phyloP scores from a whole-genome alignment of 2,329 filamentous ascomycete species.

The Xylaria sp. region DNA sequence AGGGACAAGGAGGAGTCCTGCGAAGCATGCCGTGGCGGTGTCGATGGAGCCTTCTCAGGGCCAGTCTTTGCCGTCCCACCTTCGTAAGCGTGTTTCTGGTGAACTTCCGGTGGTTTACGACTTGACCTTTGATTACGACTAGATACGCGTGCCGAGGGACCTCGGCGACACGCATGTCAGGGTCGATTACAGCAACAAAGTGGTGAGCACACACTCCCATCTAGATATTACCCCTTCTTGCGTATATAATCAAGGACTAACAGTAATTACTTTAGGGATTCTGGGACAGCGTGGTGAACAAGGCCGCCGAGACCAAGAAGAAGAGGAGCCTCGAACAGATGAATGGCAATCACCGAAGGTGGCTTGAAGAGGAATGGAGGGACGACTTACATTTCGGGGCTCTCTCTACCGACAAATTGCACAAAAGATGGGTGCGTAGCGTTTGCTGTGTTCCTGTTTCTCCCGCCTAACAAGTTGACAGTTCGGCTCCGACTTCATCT shows the following conservation, averaged over 20 bases:
- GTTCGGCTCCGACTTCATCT: too few species aligned
- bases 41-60: conserved; percentile 29
- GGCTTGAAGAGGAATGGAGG: conserved; percentile 44
- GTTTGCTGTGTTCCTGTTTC: too few species aligned
- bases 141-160: conserved; percentile 37
- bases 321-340: conserved; percentile 29
- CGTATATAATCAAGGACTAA: too few species aligned
- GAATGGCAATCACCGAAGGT: conserved; percentile 38
- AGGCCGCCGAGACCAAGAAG: conserved; percentile 30
- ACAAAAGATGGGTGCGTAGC: too few species aligned
- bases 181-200: conserved; percentile 44
- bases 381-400: conserved; percentile 38
- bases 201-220: too few species aligned
- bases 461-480: too few species aligned
- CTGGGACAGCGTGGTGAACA: conserved; percentile 39
- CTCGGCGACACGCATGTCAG: conserved; percentile 39
- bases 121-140: conserved; percentile 47
- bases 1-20: conserved; percentile 43
- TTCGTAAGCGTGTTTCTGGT: conserved; percentile 11
- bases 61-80: conserved; percentile 29
- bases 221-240: too few species aligned
- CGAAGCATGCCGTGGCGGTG: conserved; percentile 44
- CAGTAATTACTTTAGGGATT: too few species aligned
- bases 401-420: conserved; percentile 33
- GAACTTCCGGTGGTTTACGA: conserved; percentile 35